Percentiles rank a stretch among this genome's conserved stretches.
Conservation (phyloP, 805 yeast species). For the Yarrowia sp. region DNA sequence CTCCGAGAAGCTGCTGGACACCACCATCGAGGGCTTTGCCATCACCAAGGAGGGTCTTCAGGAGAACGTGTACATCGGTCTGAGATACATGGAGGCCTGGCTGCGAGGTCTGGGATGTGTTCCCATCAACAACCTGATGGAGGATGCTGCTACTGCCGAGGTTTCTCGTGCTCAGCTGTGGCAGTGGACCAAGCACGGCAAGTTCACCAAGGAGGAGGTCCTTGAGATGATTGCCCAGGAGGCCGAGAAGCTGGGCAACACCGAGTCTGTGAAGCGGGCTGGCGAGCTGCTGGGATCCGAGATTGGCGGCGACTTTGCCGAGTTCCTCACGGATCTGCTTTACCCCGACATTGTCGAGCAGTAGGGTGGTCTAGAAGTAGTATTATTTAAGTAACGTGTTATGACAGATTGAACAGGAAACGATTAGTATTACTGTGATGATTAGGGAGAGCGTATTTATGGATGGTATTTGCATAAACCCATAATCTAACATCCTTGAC, state of each 20-base stretch:
- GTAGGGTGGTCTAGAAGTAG: background rate
- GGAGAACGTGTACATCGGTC: slow-evolving; percentile 64
- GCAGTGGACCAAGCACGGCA: slow-evolving; percentile 74
- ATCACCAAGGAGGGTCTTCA: slow-evolving; percentile 71
- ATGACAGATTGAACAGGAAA: too few species aligned
- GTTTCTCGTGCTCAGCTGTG: slow-evolving; percentile 71
- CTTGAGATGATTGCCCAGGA: slow-evolving; percentile 17
- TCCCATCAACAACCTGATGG: slow-evolving; percentile 75
- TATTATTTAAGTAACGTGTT: background rate
- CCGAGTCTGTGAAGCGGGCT: slow-evolving; percentile 9
- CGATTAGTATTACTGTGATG: too few species aligned
- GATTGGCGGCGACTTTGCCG: slow-evolving; percentile 36
- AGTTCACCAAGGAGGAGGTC: slow-evolving; percentile 54
- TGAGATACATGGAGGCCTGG: slow-evolving; percentile 76
- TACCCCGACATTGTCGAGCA: slow-evolving; percentile 19
- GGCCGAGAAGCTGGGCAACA: slow-evolving; percentile 25
- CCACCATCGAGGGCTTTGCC: slow-evolving; percentile 61
- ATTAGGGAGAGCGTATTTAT: too few species aligned
- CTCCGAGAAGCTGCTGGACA: slow-evolving; percentile 56
- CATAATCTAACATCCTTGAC: too few species aligned
- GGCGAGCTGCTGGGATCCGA: slow-evolving; percentile 13
- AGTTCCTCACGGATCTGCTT: slow-evolving; percentile 32
- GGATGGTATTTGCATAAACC: too few species aligned
- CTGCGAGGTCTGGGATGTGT: slow-evolving; percentile 72
- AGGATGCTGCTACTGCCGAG: slow-evolving; percentile 79